A percentile compares a stretch with the other conserved stretches of the same genome.
Evolutionary conservation across 2,329 filamentous ascomycete species (phyloP).

Genomic region (Gliomastix tumulicola): DNA sequence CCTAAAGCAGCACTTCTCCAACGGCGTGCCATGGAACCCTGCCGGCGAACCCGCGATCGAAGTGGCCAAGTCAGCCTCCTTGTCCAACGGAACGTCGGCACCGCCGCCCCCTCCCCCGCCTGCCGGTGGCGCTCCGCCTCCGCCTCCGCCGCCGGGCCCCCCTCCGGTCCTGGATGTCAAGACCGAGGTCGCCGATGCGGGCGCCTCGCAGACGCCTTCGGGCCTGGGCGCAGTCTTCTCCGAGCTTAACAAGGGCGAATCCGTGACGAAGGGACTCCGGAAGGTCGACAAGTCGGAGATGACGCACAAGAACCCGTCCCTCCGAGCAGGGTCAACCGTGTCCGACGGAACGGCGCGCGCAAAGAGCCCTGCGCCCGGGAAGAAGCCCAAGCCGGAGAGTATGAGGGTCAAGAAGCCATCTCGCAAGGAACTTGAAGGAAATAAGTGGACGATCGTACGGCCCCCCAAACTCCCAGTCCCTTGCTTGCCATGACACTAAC

Average conservation of each 20-base stretch:
- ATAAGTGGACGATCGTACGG: constrained; percentile 84
- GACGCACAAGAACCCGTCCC: constrained; percentile 95
- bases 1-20: constrained; percentile 74
- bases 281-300: constrained; percentile 95
- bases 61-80: constrained; percentile 48
- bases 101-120: constrained; percentile 41
- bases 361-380: constrained; percentile 83
- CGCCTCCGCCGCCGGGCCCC: constrained; percentile 65
- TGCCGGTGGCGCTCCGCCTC: constrained; percentile 45
- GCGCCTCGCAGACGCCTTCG: constrained; percentile 31
- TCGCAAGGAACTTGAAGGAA: constrained; percentile 73
- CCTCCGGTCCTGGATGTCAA: constrained; percentile 59
- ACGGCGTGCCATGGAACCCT: constrained; percentile 81
- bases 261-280: constrained; percentile 80
- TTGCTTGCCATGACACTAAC: neutral
- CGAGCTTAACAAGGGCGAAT: constrained; percentile 80
- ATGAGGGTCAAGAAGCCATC: constrained; percentile 79
- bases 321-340: constrained; percentile 68
- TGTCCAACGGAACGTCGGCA: constrained; percentile 26
- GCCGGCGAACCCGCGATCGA: constrained; percentile 68
- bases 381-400: constrained; percentile 79
- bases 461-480: neutral
- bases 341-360: constrained; percentile 51
- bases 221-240: constrained; percentile 87
- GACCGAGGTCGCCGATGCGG: constrained; percentile 22